These are phyloP conservation scores for Starmera dryadoides DNA, from an alignment of 805 yeast species.

Conservation along the genomic window DNA sequence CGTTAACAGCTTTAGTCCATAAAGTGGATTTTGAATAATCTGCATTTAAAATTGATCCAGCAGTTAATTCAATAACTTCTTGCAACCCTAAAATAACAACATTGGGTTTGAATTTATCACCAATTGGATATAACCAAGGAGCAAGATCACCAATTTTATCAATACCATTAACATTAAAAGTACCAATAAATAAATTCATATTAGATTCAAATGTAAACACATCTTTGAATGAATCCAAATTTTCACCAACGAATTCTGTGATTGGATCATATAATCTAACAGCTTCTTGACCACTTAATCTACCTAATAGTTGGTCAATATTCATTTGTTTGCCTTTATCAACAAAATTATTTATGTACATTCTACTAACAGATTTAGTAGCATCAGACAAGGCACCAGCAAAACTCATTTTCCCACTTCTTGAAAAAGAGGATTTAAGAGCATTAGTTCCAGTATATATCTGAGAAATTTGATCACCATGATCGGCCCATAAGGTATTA, in stretches of 20 bases:
- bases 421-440: constrained; percentile 84
- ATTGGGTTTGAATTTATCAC: constrained; percentile 55
- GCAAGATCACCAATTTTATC: constrained; percentile 48
- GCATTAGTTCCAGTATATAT: constrained; percentile 98
- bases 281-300: constrained; percentile 59
- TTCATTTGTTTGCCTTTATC: constrained; percentile 88
- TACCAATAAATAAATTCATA: constrained; percentile 69
- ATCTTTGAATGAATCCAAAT: constrained; percentile 35
- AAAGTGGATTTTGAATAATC: constrained; percentile 70
- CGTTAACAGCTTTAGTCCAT: constrained; percentile 69
- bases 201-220: constrained; percentile 52
- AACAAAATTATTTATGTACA: constrained; percentile 93
- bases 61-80: constrained; percentile 88
- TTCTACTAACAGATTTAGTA: constrained; percentile 88
- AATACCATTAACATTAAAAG: constrained; percentile 82
- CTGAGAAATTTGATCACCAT: constrained; percentile 93
- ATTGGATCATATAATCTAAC: constrained; percentile 85
- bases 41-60: constrained; percentile 82
- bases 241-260: constrained; percentile 70
- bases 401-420: constrained; percentile 92
- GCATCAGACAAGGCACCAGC: constrained; percentile 98
- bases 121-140: constrained; percentile 79
- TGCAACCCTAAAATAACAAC: constrained; percentile 87
- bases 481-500: constrained; percentile 93
- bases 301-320: constrained; percentile 80